Conservation (phyloP, 305 asterid genomes). For the Solanum chacoense region DNA sequence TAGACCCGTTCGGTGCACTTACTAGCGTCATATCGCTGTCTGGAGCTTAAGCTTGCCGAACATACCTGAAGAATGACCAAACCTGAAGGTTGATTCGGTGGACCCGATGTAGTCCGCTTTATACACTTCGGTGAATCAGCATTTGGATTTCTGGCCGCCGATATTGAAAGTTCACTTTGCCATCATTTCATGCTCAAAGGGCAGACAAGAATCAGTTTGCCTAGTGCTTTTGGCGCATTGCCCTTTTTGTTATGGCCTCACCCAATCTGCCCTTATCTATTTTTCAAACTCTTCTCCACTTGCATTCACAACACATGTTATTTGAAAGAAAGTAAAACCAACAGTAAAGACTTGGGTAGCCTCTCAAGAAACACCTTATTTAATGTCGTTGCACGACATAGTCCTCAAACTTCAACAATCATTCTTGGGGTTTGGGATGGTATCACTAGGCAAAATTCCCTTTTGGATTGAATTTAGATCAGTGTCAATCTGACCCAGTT, state of each 20-base stretch:
- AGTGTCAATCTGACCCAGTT: not conserved
- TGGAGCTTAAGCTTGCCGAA: not conserved
- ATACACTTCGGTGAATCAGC: no score
- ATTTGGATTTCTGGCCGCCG: not conserved
- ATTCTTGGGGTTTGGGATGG: not conserved
- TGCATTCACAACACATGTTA: no score
- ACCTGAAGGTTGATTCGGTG: not conserved
- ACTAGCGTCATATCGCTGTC: no score
- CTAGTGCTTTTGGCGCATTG: not conserved
- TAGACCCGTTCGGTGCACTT: not conserved
- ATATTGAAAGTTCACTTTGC: not conserved
- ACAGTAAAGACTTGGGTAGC: not conserved
- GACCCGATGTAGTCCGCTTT: not conserved
- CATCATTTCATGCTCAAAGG: not conserved
- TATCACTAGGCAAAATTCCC: not conserved
- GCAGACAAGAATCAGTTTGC: not conserved
- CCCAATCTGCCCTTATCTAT: not conserved
- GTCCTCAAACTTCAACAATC: not conserved
- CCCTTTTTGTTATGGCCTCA: not conserved
- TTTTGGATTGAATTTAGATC: no score
- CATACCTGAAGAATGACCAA: not conserved
- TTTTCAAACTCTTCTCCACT: not conserved
- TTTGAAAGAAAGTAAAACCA: not conserved
- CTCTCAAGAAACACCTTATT: not conserved
- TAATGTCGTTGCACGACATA: not conserved